Base-by-base conservation (phyloP, 768 basidiomycete species). In the Termitomyces titanicus region DNA sequence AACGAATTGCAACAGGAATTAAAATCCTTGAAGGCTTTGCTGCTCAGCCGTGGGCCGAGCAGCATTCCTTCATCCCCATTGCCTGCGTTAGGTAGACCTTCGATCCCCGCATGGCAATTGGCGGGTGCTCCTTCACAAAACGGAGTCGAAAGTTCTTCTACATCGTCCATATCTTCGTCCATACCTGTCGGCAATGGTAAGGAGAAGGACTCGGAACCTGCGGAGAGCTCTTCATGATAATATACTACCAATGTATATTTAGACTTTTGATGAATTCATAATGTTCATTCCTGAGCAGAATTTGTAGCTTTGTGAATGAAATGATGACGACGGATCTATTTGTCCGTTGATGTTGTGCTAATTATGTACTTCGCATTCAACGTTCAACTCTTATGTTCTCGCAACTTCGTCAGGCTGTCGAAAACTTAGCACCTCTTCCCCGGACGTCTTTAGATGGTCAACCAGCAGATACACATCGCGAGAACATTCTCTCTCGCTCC, bases 41-140 rank as follows among this genome's bases (percentile, higher is more conserved):
- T 98, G 8, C 78, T 95, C 8, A 91, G 84, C 60, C 84, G 89
- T 33, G 83, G 88, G 6, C 75, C 86, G 6, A 69, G 71, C 18
- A 64, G 74, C 58, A 74, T 78, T 20, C 74, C 82, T 27, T 66
- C 81, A 3, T 74, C 81, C 0, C 78, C 85, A n/a, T 68, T 84
- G 13, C 75, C 78, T 2, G 66, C 80, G 22, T 63, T 83, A 3
- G 82, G 81, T 0, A 78, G 83, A 59, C 89, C 89, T 7, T 77
- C 85, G 18, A 94, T 98, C 64, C 95, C 95, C 3, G 79, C 92
- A 7, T 98, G 95, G 95, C 95, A 98, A 66, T 75, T 97, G 47
- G 81, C 85, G 17, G 74, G 74, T 44, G 49, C 54, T 27, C 49
- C 15, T 51, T 48, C 71, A 2, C 61, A 71, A 17, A 64, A 65